phyloP scores from a whole-genome alignment of 345 rosid species.

The Brassica napus region DNA sequence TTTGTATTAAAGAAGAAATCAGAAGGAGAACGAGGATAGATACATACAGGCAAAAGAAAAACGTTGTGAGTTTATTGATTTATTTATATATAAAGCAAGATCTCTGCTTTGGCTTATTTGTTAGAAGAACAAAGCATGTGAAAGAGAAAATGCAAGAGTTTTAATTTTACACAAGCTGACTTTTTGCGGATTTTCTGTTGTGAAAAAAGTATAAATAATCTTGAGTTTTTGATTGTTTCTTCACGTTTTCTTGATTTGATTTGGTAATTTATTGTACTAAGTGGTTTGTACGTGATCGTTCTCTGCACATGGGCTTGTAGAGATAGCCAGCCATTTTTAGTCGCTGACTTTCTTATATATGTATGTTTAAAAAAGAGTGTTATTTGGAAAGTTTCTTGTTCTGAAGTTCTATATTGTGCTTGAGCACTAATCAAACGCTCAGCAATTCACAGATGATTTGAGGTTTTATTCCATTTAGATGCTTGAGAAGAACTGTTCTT shows the following conservation, averaged over 20 bases:
- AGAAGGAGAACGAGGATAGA: constrained; percentile 18
- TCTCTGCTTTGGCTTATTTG: constrained; percentile 10
- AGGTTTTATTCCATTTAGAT: constrained; percentile 23
- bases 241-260: constrained; percentile 24
- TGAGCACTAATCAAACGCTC: constrained; percentile 28
- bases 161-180: neutral
- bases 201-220: neutral
- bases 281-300: constrained; percentile 26
- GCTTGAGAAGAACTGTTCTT: neutral
- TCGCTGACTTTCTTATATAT: constrained; percentile 25
- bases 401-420: constrained; percentile 31
- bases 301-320: constrained; percentile 36
- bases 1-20: constrained; percentile 5
- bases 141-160: constrained; percentile 23
- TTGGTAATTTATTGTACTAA: neutral
- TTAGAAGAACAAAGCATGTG: neutral
- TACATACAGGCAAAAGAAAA: constrained; percentile 15
- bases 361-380: neutral
- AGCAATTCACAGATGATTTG: neutral
- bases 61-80: neutral
- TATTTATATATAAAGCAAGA: neutral
- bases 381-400: constrained; percentile 19
- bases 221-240: constrained; percentile 28
- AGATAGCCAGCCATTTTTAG: constrained; percentile 21
- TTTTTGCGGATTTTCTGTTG: neutral